Percentiles rank a stretch among this genome's conserved stretches.
Conservation (phyloP, 371 early-diverging fungal species). For the Mucor lusitanicus region DNA sequence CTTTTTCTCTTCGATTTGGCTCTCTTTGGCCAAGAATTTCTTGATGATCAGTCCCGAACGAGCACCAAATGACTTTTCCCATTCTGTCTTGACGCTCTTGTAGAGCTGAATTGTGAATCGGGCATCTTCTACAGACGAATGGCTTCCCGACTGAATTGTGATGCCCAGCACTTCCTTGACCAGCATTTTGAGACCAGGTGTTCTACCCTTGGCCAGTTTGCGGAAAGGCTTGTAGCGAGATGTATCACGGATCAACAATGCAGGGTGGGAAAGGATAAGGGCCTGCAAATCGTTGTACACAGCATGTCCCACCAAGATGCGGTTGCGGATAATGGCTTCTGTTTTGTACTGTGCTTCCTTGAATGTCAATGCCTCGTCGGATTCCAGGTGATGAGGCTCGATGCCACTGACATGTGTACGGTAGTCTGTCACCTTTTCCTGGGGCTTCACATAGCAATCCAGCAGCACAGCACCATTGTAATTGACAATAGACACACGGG, state of each 20-base stretch:
- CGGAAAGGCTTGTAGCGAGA: slow-evolving; percentile 76
- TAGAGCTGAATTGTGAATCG: slow-evolving; percentile 88
- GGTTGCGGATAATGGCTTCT: slow-evolving; percentile 76
- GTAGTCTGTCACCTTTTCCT: slow-evolving; percentile 88
- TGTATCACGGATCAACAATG: slow-evolving; percentile 82
- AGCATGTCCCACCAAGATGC: slow-evolving; percentile 91
- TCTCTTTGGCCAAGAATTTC: slow-evolving; percentile 20
- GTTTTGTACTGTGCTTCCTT: slow-evolving; percentile 78
- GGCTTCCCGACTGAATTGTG: slow-evolving; percentile 85
- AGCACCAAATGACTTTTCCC: slow-evolving; percentile 71
- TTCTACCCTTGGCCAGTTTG: slow-evolving; percentile 60
- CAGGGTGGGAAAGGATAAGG: slow-evolving; percentile 82
- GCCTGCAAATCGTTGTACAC: slow-evolving; percentile 83
- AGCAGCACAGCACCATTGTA: slow-evolving; percentile 85
- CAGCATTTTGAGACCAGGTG: slow-evolving; percentile 77
- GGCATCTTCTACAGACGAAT: slow-evolving; percentile 94
- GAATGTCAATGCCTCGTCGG: slow-evolving; percentile 69
- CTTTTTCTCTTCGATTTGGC: background rate
- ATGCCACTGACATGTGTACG: slow-evolving; percentile 94
- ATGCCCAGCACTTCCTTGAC: slow-evolving; percentile 76
- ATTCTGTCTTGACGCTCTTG: slow-evolving; percentile 74
- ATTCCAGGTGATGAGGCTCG: slow-evolving; percentile 70
- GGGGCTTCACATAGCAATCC: slow-evolving; percentile 85
- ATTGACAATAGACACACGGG: slow-evolving; percentile 92
- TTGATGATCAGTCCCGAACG: slow-evolving; percentile 24